Evolutionary conservation across 176 grass and related monocot genomes (phyloP).

Genomic region (Eleusine indica): DNA sequence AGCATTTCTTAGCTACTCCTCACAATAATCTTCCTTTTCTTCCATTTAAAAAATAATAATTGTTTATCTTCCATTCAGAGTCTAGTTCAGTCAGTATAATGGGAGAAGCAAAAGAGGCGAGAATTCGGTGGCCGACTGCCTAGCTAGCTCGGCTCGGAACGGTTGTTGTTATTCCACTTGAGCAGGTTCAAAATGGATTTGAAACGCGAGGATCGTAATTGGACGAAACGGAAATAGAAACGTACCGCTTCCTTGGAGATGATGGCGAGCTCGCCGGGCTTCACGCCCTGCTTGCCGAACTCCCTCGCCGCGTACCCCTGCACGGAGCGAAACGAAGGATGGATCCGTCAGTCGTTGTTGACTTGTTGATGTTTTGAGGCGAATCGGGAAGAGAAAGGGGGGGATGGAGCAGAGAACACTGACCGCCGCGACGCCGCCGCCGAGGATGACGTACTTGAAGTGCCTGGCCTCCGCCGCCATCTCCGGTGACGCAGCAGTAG

Average conservation of each 20-base stretch:
- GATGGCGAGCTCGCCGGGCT: conserved; percentile 87
- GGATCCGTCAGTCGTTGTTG: neutral
- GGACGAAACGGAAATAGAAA: neutral
- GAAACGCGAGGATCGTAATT: neutral
- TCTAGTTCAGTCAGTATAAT: neutral
- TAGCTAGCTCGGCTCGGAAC: no score
- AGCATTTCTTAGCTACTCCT: no score
- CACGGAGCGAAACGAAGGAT: neutral
- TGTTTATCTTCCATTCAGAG: no score
- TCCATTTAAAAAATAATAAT: no score
- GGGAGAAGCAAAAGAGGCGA: neutral
- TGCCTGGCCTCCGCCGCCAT: conserved; percentile 61
- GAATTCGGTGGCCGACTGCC: no score
- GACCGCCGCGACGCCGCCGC: conserved; percentile 89
- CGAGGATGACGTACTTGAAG: conserved; percentile 88
- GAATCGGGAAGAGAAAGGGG: neutral
- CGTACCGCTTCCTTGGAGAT: conserved; percentile 90
- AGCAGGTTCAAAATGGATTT: neutral
- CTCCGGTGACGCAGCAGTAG: neutral
- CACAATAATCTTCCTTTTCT: no score
- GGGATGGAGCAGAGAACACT: neutral
- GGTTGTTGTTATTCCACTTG: neutral
- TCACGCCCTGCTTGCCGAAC: conserved; percentile 76
- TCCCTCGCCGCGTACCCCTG: conserved; percentile 93
- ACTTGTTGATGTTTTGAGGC: neutral